Evolutionary conservation across 2,329 filamentous ascomycete genomes (phyloP).

Genomic region (Colletotrichum ledebouriae): DNA sequence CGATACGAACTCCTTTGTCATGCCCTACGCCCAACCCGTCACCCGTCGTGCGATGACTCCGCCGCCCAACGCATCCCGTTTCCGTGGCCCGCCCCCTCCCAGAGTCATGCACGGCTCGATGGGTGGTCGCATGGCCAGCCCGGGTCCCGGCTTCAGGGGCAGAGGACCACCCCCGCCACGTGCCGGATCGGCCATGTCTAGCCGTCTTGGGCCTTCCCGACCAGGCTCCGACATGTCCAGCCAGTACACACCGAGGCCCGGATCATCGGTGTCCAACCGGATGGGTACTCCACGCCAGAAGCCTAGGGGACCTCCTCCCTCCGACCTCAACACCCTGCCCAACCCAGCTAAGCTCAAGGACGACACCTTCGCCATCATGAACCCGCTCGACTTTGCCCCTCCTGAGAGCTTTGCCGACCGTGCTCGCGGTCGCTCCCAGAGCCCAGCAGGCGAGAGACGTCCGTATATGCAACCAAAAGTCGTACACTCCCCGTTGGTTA

Average conservation of each 20-base stretch:
- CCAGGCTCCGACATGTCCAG: slow-evolving; percentile 51
- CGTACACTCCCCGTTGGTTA: slow-evolving; percentile 82
- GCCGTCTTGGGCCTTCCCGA: slow-evolving; percentile 49
- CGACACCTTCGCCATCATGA: slow-evolving; percentile 78
- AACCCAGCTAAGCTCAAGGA: slow-evolving; percentile 88
- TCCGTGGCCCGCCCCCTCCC: slow-evolving; percentile 57
- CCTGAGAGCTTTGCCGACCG: slow-evolving; percentile 76
- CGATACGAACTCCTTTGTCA: slow-evolving; percentile 77
- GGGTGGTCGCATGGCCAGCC: slow-evolving; percentile 57
- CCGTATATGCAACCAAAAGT: slow-evolving; percentile 80
- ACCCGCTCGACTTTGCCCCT: slow-evolving; percentile 88
- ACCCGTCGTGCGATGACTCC: slow-evolving; percentile 96
- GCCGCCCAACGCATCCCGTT: slow-evolving; percentile 73
- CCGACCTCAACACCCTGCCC: slow-evolving; percentile 80
- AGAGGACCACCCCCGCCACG: slow-evolving; percentile 60
- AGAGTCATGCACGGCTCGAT: slow-evolving; percentile 63
- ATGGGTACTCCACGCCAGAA: slow-evolving; percentile 53
- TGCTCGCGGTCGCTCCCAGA: slow-evolving; percentile 76
- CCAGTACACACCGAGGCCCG: slow-evolving; percentile 66
- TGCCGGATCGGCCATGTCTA: slow-evolving; percentile 57
- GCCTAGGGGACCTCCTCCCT: slow-evolving; percentile 75
- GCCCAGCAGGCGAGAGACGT: slow-evolving; percentile 72
- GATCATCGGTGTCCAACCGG: slow-evolving; percentile 72
- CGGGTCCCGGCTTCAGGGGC: slow-evolving; percentile 63
- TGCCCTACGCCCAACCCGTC: slow-evolving; percentile 87